Base-by-base conservation (phyloP, 805 yeast species). In the Lipomyces mesembrius region DNA sequence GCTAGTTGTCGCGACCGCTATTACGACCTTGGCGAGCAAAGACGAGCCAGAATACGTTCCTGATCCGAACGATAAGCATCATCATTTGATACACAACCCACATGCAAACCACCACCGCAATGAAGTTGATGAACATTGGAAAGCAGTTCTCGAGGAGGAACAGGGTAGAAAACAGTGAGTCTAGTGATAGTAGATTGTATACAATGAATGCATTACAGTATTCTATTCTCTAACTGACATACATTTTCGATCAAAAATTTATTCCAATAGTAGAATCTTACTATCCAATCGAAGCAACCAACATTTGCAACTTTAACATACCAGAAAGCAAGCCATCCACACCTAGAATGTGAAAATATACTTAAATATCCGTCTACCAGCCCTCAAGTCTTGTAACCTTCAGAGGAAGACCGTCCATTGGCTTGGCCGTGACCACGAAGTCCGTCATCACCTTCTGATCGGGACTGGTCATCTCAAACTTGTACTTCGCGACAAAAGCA, bases 1-100 rank as follows among this genome's bases (percentile, higher is more conserved):
- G 12, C 79, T 91, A 69, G 79, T 91, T 71, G 78, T 91, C 62
- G 91, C 87, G 27, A 85, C 95, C 0, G 83, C 91, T n/a, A 57
- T 52, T 3, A 29, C 22, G 11, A 49, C 62, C n/a, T 37, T 66
- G n/a, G 25, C 25, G 34, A 87, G 80, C 64, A 78, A 78, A 55
- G 84, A 88, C 87, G 82, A 62, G 34, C 63, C 63, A 4, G 61
- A 39, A 17, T 65, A 65, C 20, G 56, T 65, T 29, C 37, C 29
- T 5, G 68, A 65, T 51, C 65, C 68, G n/a, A 62, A 52, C n/a
- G 68, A 65, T 51, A 59, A 59, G 49, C 39, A 32, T 7, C 65
- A 65, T 39, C 68, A 65, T 22, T 20, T 55, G 43, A 65, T 62
- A 14, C 68, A 61, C 55, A 65, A 62, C 25, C 65, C 65, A 22